phyloP scores from a whole-genome alignment of 192 early-diverging fungal species.

The Thamnidium elegans region DNA sequence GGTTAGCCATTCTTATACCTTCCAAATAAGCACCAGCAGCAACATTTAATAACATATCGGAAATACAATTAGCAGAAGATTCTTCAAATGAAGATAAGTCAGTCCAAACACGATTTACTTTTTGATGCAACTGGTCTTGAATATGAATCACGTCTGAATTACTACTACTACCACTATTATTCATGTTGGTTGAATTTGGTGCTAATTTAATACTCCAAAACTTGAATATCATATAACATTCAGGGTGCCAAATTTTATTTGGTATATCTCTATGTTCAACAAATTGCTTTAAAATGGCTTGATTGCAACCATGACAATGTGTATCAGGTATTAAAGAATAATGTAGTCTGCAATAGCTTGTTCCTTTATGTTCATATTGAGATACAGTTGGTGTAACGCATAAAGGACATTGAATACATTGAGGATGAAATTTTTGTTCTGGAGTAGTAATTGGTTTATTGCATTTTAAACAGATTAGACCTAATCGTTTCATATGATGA shows the following conservation, averaged over 20 bases:
- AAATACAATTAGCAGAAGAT: slow-evolving; percentile 81
- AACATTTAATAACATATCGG: slow-evolving; percentile 80
- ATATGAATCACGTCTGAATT: slow-evolving; percentile 19
- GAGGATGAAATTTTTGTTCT: not conserved
- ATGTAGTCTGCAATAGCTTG: slow-evolving; percentile 77
- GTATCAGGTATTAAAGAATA: slow-evolving; percentile 71
- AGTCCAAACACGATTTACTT: slow-evolving; percentile 80
- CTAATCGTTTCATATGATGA: slow-evolving; percentile 5
- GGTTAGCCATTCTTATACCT: slow-evolving; percentile 66
- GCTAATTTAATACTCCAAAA: not conserved
- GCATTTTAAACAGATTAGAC: slow-evolving; percentile 8
- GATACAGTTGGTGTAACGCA: slow-evolving; percentile 24
- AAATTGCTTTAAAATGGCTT: slow-evolving; percentile 78
- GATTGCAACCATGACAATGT: slow-evolving; percentile 76
- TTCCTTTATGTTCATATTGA: slow-evolving; percentile 77
- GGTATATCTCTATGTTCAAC: slow-evolving; percentile 68
- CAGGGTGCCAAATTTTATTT: slow-evolving; percentile 74
- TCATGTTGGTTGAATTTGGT: not conserved
- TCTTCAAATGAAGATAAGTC: slow-evolving; percentile 85
- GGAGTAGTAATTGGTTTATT: not conserved
- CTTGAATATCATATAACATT: slow-evolving; percentile 89
- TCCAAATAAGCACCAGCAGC: slow-evolving; percentile 66
- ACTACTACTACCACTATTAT: not conserved
- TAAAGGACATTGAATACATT: slow-evolving; percentile 19
- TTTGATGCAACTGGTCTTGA: slow-evolving; percentile 75